Evolutionary conservation across 2,329 filamentous ascomycete genomes (phyloP).

Genomic region (Didymella keratinophila): DNA sequence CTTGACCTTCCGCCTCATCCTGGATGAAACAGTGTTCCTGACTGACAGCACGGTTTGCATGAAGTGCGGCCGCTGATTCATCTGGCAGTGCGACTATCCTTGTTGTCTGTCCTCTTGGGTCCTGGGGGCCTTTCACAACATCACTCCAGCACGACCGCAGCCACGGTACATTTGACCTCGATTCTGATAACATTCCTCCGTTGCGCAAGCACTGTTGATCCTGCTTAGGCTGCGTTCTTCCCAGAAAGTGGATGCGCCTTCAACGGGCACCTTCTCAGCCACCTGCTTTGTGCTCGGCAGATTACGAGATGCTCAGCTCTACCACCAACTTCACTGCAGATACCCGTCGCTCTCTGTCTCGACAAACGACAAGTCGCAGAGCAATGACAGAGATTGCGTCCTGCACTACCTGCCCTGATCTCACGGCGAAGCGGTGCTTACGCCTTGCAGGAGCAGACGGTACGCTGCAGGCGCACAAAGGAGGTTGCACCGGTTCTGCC

Average conservation of each 20-base stretch:
- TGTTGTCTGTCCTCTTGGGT: slow-evolving; percentile 3
- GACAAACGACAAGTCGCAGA: not conserved
- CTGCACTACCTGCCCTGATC: slow-evolving; percentile 6
- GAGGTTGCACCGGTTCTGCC: slow-evolving; percentile 18
- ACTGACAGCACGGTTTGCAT: slow-evolving; percentile 14
- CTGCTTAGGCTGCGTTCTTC: slow-evolving; percentile 4
- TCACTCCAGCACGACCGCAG: not conserved
- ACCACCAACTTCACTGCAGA: slow-evolving; percentile 2
- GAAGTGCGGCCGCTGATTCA: slow-evolving; percentile 1
- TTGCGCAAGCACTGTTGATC: slow-evolving; percentile 12
- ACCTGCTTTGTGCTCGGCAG: slow-evolving; percentile 9
- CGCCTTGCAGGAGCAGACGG: slow-evolving; percentile 18
- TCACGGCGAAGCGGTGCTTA: slow-evolving; percentile 16
- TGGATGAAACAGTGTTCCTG: slow-evolving; percentile 16
- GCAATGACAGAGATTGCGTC: not conserved
- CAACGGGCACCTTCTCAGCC: slow-evolving; percentile 7
- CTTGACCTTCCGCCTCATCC: slow-evolving; percentile 28
- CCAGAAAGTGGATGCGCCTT: slow-evolving; percentile 13
- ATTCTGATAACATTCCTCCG: slow-evolving; percentile 10
- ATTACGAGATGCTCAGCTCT: slow-evolving; percentile 2
- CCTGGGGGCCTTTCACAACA: not conserved
- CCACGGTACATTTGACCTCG: not conserved
- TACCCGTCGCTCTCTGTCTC: slow-evolving; percentile 1
- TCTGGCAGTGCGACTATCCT: not conserved
- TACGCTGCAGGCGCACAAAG: slow-evolving; percentile 16